Base-by-base conservation (phyloP, 257 asterid species). In the Parsonsia alboflavescens region DNA sequence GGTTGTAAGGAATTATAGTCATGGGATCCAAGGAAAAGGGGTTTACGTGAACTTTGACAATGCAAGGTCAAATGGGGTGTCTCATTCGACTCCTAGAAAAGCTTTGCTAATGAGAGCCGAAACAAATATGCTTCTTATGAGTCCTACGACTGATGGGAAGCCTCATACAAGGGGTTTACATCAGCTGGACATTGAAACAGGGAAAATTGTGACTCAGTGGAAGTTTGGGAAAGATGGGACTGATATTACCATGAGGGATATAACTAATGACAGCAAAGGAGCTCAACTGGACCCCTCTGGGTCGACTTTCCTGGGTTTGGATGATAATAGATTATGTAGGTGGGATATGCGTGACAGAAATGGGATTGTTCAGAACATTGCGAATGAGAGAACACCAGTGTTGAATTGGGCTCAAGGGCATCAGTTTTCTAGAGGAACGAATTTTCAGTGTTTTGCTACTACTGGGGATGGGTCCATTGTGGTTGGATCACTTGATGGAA, bases 371-470 rank as follows among this genome's bases (percentile, higher is more conserved):
- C 98, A 94, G 86, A 64, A 88, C 64, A 73, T 92, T 10, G 96
- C 82, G 72, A 78, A 85, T 76, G 96, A 88, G 75, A 92, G 81
- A 76, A 88, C 92, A 33, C 99, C 99, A 44, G 97, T 94, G 13
- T 79, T 94, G 93, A 90, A 94, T 68, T 94, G 99, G 99, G 85
- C 97, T 76, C 97, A 90, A 81, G 99, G 99, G 68, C 99, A 94
- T 87, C 97, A 91, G 85, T 93, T 93, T 76, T 87, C 98, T 0
- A 87, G 97, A 76, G 97, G 98, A 72, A 93, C 99, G 77, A 92
- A 92, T 75, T 92, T 94, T 71, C 96, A 90, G 88, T 94, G 99
- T 80, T 92, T 94, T 80, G 99, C 99, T 9, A 89, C 96, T n/a
- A 85, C 99, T 76, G 99, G 98, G 24, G 99, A 94, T 76, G 99